Base-by-base conservation (phyloP, 108 stramenopile genomes). In the Nannochloropsis gaditana region DNA sequence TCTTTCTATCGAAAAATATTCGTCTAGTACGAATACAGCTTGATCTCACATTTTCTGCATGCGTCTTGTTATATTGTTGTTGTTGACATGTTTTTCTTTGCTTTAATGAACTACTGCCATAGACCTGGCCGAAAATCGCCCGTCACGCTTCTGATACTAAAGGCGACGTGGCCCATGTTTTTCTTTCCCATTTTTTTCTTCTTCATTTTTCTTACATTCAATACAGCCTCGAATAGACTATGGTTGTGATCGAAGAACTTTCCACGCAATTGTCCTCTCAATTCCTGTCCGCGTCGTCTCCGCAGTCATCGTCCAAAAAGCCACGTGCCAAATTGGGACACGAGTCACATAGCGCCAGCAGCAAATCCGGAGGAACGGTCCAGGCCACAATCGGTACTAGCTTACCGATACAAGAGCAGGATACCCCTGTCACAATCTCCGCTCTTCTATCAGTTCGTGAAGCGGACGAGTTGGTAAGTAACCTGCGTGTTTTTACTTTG, bases 401-500 rank as follows among this genome's bases (percentile, higher is more conserved):
- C n/a, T 73, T 73, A n/a, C 59, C 59, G 2, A 73, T 73, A 15
- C 59, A 88, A 83, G 84, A 84, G 43, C 80, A 87, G 44, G 81
- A 80, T 17, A 84, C 44, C 21, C 83, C 83, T 41, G 84, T 84
- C 9, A 44, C 44, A 15, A 47, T 50, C 31, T 43, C 84, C 79
- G 84, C 87, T 5, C 81, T 88, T 42, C 84, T 88, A 2, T 45
- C 17, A 9, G 87, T 88, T 9, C 82, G 80, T 42, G 87, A 88
- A 21, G 87, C 87, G 2, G 87, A 88, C 81, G 84, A 44, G 21
- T 85, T 42, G 17, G 84, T 85, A 9, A 84, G 85, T 19, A 41
- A 11, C n/a, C 59, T 88, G n/a, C 43, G 87, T 42, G 81, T 80
- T n/a, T 85, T 88, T 80, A 43, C 81, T 11, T 21, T 88, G 9